Percentiles rank a stretch among this genome's conserved stretches.
Conservation (phyloP, 2,329 filamentous ascomycete species). For the Leptographium procerum region DNA sequence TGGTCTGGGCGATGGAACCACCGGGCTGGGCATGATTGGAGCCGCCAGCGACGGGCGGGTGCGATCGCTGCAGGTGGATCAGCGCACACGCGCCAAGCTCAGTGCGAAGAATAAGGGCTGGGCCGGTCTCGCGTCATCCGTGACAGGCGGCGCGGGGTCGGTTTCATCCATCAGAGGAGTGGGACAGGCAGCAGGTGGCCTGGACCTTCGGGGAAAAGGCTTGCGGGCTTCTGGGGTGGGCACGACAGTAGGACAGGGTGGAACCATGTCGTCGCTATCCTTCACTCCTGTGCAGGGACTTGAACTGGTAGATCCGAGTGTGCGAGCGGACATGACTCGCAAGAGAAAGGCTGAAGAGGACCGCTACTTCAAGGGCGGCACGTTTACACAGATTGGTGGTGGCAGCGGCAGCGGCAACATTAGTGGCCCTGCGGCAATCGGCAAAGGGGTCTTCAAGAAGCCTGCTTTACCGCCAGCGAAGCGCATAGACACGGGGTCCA, state of each 20-base stretch:
- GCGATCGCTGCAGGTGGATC: conserved; percentile 78
- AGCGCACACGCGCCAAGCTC: conserved; percentile 84
- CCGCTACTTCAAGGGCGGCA: conserved; percentile 93
- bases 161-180: conserved; percentile 78
- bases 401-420: conserved; percentile 19
- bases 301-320: conserved; percentile 89
- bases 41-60: conserved; percentile 80
- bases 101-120: conserved; percentile 94
- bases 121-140: conserved; percentile 52
- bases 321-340: conserved; percentile 72
- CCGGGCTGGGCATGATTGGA: conserved; percentile 92
- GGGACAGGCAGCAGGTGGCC: conserved; percentile 51
- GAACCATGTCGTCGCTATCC: conserved; percentile 76
- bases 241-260: conserved; percentile 52
- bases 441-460: conserved; percentile 60
- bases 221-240: conserved; percentile 76
- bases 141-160: conserved; percentile 51
- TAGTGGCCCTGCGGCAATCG: conserved; percentile 23
- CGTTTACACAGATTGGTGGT: conserved; percentile 73
- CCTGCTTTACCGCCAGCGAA: conserved; percentile 65
- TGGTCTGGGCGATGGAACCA: conserved; percentile 72
- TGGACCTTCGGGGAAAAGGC: conserved; percentile 65
- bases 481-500: conserved; percentile 54
- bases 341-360: conserved; percentile 94
- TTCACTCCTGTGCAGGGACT: conserved; percentile 93